phyloP scores from a whole-genome alignment of 2,329 filamentous ascomycete genomes.

The Sclerotinia trifoliorum region DNA sequence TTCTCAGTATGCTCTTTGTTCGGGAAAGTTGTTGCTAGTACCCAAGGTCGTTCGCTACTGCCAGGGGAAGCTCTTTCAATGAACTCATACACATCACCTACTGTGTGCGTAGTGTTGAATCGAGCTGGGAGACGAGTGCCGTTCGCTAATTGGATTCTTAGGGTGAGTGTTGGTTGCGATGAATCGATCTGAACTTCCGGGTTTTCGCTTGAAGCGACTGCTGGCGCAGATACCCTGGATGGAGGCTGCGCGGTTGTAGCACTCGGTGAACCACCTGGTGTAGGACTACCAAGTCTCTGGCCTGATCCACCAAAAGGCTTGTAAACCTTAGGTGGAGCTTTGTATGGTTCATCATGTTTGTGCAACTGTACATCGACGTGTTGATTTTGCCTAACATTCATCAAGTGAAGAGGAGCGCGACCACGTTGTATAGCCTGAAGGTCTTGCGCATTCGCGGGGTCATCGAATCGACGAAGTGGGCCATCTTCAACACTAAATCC shows the following conservation, averaged over 20 bases:
- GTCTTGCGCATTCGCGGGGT: constrained; percentile 70
- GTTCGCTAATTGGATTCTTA: constrained; percentile 77
- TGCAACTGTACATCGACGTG: constrained; percentile 75
- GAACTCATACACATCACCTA: constrained; percentile 76
- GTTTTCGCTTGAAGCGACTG: constrained; percentile 25
- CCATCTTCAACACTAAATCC: constrained; percentile 86
- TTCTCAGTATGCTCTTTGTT: constrained; percentile 77
- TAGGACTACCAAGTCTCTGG: constrained; percentile 72
- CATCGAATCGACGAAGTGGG: constrained; percentile 72
- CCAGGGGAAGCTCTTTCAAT: constrained; percentile 62
- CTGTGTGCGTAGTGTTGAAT: constrained; percentile 77
- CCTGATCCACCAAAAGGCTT: constrained; percentile 72
- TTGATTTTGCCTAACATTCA: constrained; percentile 73
- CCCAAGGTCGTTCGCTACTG: constrained; percentile 60
- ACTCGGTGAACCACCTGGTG: constrained; percentile 56
- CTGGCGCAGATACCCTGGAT: constrained; percentile 42
- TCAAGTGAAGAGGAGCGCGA: constrained; percentile 72
- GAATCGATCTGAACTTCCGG: constrained; percentile 55
- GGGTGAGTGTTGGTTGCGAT: constrained; percentile 64
- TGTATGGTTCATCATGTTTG: constrained; percentile 72
- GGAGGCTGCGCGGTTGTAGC: constrained; percentile 41
- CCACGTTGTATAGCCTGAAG: constrained; percentile 75
- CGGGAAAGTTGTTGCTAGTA: constrained; percentile 79
- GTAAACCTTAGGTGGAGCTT: constrained; percentile 70
- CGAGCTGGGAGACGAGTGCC: constrained; percentile 74